Conservation (phyloP, 2,329 filamentous ascomycete species). For the Cryphonectria japonica region DNA sequence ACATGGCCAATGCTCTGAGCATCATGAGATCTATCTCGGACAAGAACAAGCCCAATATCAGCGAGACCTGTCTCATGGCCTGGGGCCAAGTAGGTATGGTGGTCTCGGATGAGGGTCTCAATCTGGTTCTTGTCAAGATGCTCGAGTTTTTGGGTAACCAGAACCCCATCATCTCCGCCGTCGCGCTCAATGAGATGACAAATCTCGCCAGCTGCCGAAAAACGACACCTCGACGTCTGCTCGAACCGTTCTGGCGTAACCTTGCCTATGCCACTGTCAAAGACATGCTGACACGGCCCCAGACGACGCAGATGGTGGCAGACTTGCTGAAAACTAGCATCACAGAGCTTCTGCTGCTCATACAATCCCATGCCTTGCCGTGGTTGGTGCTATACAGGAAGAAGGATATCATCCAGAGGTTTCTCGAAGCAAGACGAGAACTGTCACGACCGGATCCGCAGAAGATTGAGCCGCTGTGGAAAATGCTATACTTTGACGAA, state of each 20-base stretch:
- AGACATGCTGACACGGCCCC: constrained; percentile 79
- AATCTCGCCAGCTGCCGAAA: constrained; percentile 70
- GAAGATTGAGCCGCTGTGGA: constrained; percentile 56
- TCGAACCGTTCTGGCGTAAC: constrained; percentile 87
- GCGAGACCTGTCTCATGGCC: constrained; percentile 83
- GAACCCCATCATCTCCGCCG: constrained; percentile 77
- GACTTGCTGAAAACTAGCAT: constrained; percentile 79
- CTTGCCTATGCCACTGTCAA: constrained; percentile 82
- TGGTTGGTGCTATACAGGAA: constrained; percentile 81
- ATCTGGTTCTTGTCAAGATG: constrained; percentile 80
- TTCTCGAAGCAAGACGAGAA: constrained; percentile 77
- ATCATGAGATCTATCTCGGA: constrained; percentile 75
- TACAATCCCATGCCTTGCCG: constrained; percentile 82
- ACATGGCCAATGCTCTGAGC: constrained; percentile 71
- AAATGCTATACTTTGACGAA: constrained; percentile 54
- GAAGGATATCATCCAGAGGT: constrained; percentile 76
- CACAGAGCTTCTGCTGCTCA: constrained; percentile 71
- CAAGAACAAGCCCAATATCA: constrained; percentile 66
- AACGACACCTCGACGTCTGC: constrained; percentile 67
- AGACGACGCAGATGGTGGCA: constrained; percentile 78
- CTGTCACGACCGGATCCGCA: neutral
- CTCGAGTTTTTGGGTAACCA: constrained; percentile 85
- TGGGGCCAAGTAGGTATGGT: constrained; percentile 83
- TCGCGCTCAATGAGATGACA: constrained; percentile 82
- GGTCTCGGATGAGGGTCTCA: constrained; percentile 80